Evolutionary conservation across 2,329 filamentous ascomycete genomes (phyloP), one percentile per base, ranked within the genome.

Genomic region (Phaeosphaeriaceae sp.): DNA sequence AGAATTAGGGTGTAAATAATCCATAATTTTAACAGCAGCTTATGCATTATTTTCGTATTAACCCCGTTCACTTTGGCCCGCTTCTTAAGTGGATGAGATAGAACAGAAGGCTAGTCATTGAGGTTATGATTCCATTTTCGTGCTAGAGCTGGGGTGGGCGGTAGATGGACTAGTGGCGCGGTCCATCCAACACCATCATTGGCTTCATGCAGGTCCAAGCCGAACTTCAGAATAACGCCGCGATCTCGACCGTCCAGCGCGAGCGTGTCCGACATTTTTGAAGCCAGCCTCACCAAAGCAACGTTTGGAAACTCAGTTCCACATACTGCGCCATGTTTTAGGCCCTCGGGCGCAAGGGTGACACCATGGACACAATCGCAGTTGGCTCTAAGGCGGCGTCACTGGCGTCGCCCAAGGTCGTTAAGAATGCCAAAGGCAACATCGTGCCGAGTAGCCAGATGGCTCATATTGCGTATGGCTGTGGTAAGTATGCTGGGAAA

Each of bases 361-460:
- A 37, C 64, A 64, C 30, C 58, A 75, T 75, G 72, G 73, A 76
- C 56, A 70, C 72, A 41, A 72, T 73, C 37, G 70, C 69, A 42
- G 68, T 67, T 40, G 69, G 71, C 45, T 64, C 74, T n/a, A 76
- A 76, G 50, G 67, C 72, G 51, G 68, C 58, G 56, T 58, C 63
- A 52, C 64, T 75, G 51, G 70, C 75, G 46, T 73, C 75, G 54
- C 76, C 76, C 51, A 78, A 77, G 62, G 63, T 77, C 34, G 57
- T 69, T 15, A 77, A 77, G 66, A 74, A 73, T 60, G 62, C 68
- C n/a, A 75, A 75, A 55, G 70, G 70, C 48, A 68, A 71, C 17
- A 68, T 73, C 18, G 64, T 74, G 17, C 70, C 69, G 2, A 70
- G 63, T 41, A 73, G 68, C 55, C 68, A 74, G 56, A 68, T 76